phyloP scores from a whole-genome alignment of 306 rosid genomes.

The Oemleria cerasiformis region DNA sequence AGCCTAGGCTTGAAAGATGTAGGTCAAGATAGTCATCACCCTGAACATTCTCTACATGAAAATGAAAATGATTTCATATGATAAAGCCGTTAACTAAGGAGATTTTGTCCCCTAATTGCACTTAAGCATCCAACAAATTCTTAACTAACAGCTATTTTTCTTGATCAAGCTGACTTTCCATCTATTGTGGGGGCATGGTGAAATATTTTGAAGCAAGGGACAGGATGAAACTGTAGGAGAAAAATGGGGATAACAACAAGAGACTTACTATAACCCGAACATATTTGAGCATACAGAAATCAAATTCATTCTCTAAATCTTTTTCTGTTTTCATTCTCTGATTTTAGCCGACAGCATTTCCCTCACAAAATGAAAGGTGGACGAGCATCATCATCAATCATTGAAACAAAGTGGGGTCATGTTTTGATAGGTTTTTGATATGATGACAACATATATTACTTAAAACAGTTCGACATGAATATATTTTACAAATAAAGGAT shows the following conservation, averaged over 20 bases:
- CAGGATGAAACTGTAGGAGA: background rate
- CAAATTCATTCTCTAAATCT: no score
- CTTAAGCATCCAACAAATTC: slow-evolving; percentile 13
- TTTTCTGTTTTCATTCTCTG: slow-evolving; percentile 3
- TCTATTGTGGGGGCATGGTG: slow-evolving; percentile 1
- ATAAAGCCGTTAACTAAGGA: slow-evolving; percentile 40
- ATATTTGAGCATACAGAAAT: background rate
- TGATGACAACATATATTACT: slow-evolving; percentile 17
- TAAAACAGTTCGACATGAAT: slow-evolving; percentile 17
- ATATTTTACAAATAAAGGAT: background rate
- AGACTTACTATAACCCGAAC: background rate
- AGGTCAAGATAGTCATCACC: slow-evolving; percentile 24
- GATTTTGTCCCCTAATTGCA: slow-evolving; percentile 38
- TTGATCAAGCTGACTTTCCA: slow-evolving; percentile 7
- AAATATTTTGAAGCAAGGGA: background rate
- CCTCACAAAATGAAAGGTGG: slow-evolving; percentile 35
- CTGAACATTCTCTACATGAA: slow-evolving; percentile 27
- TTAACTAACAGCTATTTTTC: background rate
- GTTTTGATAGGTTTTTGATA: slow-evolving; percentile 19
- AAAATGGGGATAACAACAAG: background rate
- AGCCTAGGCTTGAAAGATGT: no score
- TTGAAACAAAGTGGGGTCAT: slow-evolving; percentile 33
- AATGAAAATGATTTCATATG: slow-evolving; percentile 13
- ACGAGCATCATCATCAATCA: slow-evolving; percentile 22
- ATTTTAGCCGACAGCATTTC: slow-evolving; percentile 43